phyloP scores from a whole-genome alignment of 1,284 basidiomycete species.

The Meira nashicola region DNA sequence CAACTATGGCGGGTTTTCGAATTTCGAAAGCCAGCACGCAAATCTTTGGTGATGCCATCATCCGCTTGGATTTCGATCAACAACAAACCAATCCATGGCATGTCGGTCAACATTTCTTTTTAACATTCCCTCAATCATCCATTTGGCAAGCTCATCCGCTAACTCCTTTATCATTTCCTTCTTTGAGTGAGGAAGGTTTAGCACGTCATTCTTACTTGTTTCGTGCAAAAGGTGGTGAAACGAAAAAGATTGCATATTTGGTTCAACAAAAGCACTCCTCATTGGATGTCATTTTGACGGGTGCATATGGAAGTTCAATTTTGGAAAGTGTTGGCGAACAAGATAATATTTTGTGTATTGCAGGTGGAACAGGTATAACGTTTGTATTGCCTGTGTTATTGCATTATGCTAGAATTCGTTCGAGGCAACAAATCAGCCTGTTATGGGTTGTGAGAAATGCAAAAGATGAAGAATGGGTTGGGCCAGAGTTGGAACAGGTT shows the following conservation, averaged over 20 bases:
- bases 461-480: slow-evolving; percentile 14
- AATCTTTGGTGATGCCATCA: slow-evolving; percentile 10
- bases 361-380: slow-evolving; percentile 24
- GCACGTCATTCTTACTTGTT: slow-evolving; percentile 17
- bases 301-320: slow-evolving; percentile 18
- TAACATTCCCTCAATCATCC: slow-evolving; percentile 16
- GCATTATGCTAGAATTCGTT: slow-evolving; percentile 6
- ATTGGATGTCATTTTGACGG: slow-evolving; percentile 19
- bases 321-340: not conserved
- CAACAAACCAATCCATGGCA: slow-evolving; percentile 15
- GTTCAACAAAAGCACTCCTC: not conserved
- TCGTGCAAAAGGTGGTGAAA: slow-evolving; percentile 20
- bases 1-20: slow-evolving; percentile 10
- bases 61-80: slow-evolving; percentile 21
- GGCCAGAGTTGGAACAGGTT: slow-evolving; percentile 16
- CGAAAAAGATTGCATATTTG: slow-evolving; percentile 15
- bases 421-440: not conserved
- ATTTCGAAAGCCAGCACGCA: slow-evolving; percentile 9
- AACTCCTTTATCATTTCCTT: slow-evolving; percentile 17
- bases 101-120: slow-evolving; percentile 23
- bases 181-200: slow-evolving; percentile 1
- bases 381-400: slow-evolving; percentile 20
- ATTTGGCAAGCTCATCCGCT: slow-evolving; percentile 27
- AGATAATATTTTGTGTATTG: slow-evolving; percentile 16
- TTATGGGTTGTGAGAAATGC: slow-evolving; percentile 15